Base-by-base conservation (phyloP, 2,329 filamentous ascomycete genomes). In the Alternaria longipes region DNA sequence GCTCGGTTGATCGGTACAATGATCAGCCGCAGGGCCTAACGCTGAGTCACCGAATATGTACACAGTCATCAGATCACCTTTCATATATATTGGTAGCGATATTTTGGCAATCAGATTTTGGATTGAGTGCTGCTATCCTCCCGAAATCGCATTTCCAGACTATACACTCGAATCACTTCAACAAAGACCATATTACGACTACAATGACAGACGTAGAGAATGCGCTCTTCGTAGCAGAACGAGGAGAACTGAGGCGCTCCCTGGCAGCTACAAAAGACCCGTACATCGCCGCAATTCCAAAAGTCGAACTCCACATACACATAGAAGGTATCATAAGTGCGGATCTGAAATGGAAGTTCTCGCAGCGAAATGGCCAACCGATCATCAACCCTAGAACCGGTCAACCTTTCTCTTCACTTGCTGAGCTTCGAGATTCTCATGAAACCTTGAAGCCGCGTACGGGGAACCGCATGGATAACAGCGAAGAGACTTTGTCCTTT, bases 221-320 rank as follows among this genome's bases (percentile, higher is more conserved):
- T 16, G 60, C 60, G 6, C 50, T 62, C 12, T 55, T 55, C 6
- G 60, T 62, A 40, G 51, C 45, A 52, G 40, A 12, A 26, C 50
- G 60, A 52, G 60, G 44, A 53, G 51, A 46, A 6, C 54, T 62
- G 1, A 42, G 60, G 1, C 60, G 32, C 34, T 38, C 51, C 11
- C 28, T 54, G 24, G 52, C 59, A 49, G 28, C 59, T 26, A 62
- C 58, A 18, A 47, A 40, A n/a, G 55, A 64, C 26, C 22, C 51
- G 14, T 53, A 42, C 36, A 53, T 53, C 4, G 7, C 5, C 5
- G 12, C 50, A 0, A 53, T 53, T 6, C 81, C 82, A 6, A 83
- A 83, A 55, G 78, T 82, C 24, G 82, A 84, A 63, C 79, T 83
- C 7, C 82, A 84, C 63, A 59, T 84, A 22, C 81, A 84, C 67